Conservation (phyloP, 2,329 filamentous ascomycete genomes). For the Gaeumannomyces sp. region DNA sequence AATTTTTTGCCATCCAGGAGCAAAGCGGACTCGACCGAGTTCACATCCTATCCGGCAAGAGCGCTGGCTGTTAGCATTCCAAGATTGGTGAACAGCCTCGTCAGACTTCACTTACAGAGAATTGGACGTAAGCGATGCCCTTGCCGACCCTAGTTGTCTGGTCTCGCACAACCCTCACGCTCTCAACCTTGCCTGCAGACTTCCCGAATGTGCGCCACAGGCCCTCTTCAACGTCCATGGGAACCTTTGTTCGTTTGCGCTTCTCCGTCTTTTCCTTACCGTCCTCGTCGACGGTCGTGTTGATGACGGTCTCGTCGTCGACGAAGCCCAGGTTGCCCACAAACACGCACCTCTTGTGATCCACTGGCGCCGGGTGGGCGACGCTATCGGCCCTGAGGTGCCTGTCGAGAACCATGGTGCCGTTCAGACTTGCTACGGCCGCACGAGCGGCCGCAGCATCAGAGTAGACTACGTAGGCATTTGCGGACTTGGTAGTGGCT, state of each 20-base stretch:
- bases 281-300: conserved; percentile 58
- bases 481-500: conserved; percentile 84
- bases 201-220: conserved; percentile 76
- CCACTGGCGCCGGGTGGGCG: conserved; percentile 74
- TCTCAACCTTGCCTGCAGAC: conserved; percentile 75
- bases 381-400: conserved; percentile 89
- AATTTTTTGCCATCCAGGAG: conserved; percentile 87
- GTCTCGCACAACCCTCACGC: conserved; percentile 86
- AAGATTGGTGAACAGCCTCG: not conserved
- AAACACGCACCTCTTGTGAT: conserved; percentile 88
- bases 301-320: conserved; percentile 74
- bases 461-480: conserved; percentile 89
- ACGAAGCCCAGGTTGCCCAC: conserved; percentile 96
- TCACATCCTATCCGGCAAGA: conserved; percentile 55
- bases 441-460: conserved; percentile 68
- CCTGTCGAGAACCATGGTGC: conserved; percentile 73
- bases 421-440: conserved; percentile 74
- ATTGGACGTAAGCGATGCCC: conserved; percentile 96
- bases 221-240: conserved; percentile 87
- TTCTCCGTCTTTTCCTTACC: conserved; percentile 56
- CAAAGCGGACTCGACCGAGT: conserved; percentile 84
- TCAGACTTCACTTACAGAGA: conserved; percentile 53
- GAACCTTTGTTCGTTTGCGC: conserved; percentile 62
- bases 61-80: not conserved
- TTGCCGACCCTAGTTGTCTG: conserved; percentile 88